Conservation (phyloP, 805 yeast species). For the Monosporozyma siamensis region DNA sequence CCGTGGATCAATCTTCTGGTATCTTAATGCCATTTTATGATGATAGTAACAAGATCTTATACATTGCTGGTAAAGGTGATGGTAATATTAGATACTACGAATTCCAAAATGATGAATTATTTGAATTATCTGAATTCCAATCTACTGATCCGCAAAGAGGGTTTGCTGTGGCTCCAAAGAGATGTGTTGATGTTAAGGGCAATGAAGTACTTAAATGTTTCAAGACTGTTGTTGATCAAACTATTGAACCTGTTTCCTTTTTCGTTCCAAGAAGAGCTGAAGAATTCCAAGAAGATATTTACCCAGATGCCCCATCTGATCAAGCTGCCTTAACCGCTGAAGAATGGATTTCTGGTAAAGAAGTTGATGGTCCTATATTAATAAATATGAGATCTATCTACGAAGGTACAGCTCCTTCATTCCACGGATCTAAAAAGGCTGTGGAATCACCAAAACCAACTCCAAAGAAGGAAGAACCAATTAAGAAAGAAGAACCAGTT, state of each 20-base stretch:
- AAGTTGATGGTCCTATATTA: conserved; percentile 73
- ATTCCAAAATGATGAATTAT: conserved; percentile 73
- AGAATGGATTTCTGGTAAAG: conserved; percentile 75
- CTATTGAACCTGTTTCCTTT: conserved; percentile 86
- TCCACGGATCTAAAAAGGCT: conserved; percentile 27
- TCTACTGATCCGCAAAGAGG: conserved; percentile 95
- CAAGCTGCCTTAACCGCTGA: conserved; percentile 69
- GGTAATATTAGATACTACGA: conserved; percentile 94
- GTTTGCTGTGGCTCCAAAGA: conserved; percentile 80
- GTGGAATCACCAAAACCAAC: conserved; percentile 13
- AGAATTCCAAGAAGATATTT: conserved; percentile 84
- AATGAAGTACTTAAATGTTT: conserved; percentile 77
- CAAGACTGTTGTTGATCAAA: conserved; percentile 79
- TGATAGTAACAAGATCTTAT: conserved; percentile 66
- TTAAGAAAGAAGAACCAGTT: conserved; percentile 12
- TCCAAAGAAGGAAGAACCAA: conserved; percentile 7
- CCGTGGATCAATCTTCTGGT: conserved; percentile 86
- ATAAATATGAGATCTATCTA: conserved; percentile 66
- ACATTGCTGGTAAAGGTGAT: conserved; percentile 95
- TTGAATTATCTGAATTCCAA: conserved; percentile 77
- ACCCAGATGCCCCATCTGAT: conserved; percentile 80
- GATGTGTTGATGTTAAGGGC: conserved; percentile 65
- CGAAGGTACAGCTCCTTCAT: conserved; percentile 59
- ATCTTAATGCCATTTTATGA: conserved; percentile 88
- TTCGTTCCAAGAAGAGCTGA: conserved; percentile 92